A percentile compares a stretch with the other conserved stretches of the same genome.
Conservation (phyloP, 1,284 basidiomycete genomes). For the Abortiporus biennis region DNA sequence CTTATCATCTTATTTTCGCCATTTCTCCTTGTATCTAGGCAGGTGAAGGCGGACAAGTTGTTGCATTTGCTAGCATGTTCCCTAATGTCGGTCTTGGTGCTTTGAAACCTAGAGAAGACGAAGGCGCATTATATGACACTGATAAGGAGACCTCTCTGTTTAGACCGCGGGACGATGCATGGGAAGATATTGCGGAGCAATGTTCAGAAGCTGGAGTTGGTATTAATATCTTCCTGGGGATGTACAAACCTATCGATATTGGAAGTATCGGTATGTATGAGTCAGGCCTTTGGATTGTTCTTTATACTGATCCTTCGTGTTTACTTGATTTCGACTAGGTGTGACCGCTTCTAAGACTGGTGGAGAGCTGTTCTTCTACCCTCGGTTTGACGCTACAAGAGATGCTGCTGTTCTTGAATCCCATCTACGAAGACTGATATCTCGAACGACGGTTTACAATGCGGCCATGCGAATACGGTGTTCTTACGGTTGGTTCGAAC, state of each 20-base stretch:
- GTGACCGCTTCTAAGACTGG: slow-evolving; percentile 74
- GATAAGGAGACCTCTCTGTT: slow-evolving; percentile 87
- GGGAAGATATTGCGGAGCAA: slow-evolving; percentile 83
- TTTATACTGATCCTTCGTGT: neutral
- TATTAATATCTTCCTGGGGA: slow-evolving; percentile 87
- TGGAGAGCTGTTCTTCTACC: slow-evolving; percentile 93
- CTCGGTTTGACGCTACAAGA: slow-evolving; percentile 73
- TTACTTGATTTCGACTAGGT: slow-evolving; percentile 32
- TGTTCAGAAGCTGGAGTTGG: slow-evolving; percentile 89
- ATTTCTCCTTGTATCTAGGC: slow-evolving; percentile 36
- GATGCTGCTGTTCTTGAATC: slow-evolving; percentile 67
- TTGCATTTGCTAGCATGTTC: slow-evolving; percentile 76
- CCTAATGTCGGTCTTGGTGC: slow-evolving; percentile 80
- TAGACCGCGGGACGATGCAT: slow-evolving; percentile 68
- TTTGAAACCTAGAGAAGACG: slow-evolving; percentile 48
- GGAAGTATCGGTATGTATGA: slow-evolving; percentile 71
- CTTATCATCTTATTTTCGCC: neutral
- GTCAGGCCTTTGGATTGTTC: neutral
- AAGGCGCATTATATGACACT: slow-evolving; percentile 78
- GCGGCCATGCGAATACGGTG: slow-evolving; percentile 81
- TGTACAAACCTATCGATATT: slow-evolving; percentile 80
- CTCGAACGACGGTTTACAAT: slow-evolving; percentile 77
- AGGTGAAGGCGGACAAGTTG: slow-evolving; percentile 80
- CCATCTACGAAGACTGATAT: slow-evolving; percentile 69
- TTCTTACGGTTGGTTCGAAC: slow-evolving; percentile 68